phyloP scores from a whole-genome alignment of 208 protist genomes.

The Spongospora subterranea region DNA sequence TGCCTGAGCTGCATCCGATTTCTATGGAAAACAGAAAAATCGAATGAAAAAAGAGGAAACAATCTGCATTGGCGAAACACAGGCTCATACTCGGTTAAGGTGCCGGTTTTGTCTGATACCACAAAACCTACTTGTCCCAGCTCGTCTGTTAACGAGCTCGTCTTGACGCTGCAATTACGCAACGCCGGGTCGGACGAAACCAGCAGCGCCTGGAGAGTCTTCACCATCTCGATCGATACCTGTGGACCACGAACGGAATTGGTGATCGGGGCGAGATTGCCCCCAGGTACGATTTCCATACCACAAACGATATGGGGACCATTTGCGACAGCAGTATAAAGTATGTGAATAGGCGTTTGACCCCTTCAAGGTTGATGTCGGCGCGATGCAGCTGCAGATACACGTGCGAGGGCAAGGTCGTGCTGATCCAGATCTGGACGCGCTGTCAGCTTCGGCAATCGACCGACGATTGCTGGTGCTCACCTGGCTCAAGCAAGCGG shows the following conservation, averaged over 20 bases:
- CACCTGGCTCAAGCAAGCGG: background rate
- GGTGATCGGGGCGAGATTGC: no score
- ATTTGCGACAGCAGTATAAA: constrained; percentile 42
- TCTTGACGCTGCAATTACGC: background rate
- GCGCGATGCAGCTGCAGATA: background rate
- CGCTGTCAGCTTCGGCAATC: background rate
- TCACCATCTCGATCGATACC: constrained; percentile 18
- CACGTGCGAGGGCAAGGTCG: background rate
- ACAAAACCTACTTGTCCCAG: constrained; percentile 94
- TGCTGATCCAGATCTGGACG: background rate
- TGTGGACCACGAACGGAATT: background rate
- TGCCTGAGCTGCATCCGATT: constrained; percentile 45
- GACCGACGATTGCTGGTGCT: background rate
- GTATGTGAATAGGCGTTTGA: constrained; percentile 7
- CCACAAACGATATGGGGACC: constrained; percentile 51
- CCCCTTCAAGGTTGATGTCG: constrained; percentile 5
- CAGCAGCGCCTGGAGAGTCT: background rate
- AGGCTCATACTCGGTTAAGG: constrained; percentile 82
- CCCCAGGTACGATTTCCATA: background rate
- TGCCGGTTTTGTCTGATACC: constrained; percentile 98
- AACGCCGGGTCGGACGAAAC: background rate
- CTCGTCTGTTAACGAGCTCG: constrained; percentile 89
- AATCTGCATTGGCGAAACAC: background rate
- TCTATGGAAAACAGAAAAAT: background rate
- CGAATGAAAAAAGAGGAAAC: background rate